Evolutionary conservation across 164 flowering plant genomes (phyloP), one percentile per base, ranked within the genome.

Genomic region (Akebia trifoliata): DNA sequence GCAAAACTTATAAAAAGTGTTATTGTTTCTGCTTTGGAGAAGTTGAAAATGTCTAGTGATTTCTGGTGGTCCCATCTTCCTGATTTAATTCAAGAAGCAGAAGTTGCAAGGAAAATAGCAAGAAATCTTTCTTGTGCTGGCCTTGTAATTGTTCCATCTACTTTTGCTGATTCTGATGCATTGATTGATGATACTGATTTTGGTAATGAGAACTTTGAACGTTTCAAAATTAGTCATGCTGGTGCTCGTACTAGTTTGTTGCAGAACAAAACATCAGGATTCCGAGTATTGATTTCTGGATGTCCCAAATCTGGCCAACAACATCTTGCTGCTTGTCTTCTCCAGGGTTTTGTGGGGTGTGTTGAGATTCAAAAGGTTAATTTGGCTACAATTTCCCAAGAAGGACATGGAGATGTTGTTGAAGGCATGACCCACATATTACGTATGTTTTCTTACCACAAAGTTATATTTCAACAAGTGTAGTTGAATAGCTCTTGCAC

Each of bases 261-360:
- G 39, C 61, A 42, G 37, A 76, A 67, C 49, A 73, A 64, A 44
- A 73, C 66, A 58, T 62, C 79, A 32, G 94, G 95, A 51, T 85
- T 79, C 54, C 77, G 94, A 24, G 49, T 93, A 32, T 63, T 93
- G 76, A 74, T 93, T 69, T 69, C 90, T 68, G 99, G 99, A 69
- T 60, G 66, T 50, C 83, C 89, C 25, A 71, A 78, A 63, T 81
- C 86, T 69, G 99, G 96, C 9, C 97, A 87, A 69, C 73, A 71
- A 62, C 94, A 90, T 78, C 83, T 93, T 68, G 95, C 95, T 67
- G 76, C 90, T 53, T 87, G 88, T 75, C 71, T 93, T 73, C 84
- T 93, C 38, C 85, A 90, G 58, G 80, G 84, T 69, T 93, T 82
- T 75, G 67, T 69, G 65, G 96, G 96, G 39, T 76, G 80, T 70